These are phyloP conservation scores for Magnusiomyces tetraspermus DNA, from an alignment of 1,139 yeast genomes.

Conservation along the genomic window DNA sequence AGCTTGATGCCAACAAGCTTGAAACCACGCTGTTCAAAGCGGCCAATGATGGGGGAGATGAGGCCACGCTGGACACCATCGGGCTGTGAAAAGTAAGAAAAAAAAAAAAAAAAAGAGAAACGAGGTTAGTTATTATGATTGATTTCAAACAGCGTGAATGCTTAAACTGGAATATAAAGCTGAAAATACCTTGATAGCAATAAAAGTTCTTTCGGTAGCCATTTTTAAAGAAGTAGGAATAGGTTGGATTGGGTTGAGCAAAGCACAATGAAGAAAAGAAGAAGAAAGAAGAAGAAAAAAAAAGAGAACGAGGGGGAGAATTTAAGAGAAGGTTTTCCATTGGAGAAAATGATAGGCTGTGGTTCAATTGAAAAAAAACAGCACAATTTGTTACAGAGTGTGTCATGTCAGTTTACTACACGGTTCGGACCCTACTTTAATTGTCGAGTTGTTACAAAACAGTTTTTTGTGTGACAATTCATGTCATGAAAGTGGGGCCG, in stretches of 20 bases:
- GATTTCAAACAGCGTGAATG: neutral
- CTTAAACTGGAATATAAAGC: neutral
- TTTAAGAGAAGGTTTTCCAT: neutral
- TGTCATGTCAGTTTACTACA: too few relatives aligned
- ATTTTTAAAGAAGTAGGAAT: too few relatives aligned
- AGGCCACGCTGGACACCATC: slow-evolving; percentile 99
- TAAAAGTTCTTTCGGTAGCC: slow-evolving; percentile 88
- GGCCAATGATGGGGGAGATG: slow-evolving; percentile 76
- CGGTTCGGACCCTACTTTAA: too few relatives aligned
- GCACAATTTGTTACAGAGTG: too few relatives aligned
- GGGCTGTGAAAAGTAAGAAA: slow-evolving; percentile 40
- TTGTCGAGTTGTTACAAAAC: too few relatives aligned
- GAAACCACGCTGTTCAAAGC: slow-evolving; percentile 97
- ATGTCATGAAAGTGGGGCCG: too few relatives aligned
- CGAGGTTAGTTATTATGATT: neutral
- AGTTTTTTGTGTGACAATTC: too few relatives aligned
- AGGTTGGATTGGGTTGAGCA: too few relatives aligned
- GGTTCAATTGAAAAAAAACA: too few relatives aligned
- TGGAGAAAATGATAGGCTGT: too few relatives aligned
- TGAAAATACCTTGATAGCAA: slow-evolving; percentile 65
- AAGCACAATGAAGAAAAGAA: slow-evolving; percentile 2
- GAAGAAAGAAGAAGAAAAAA: neutral
- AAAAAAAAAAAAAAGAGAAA: neutral
- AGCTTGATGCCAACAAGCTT: slow-evolving; percentile 95
- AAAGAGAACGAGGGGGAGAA: neutral